Evolutionary conservation across 345 rosid genomes (phyloP).

Genomic region (Citrus maxima): DNA sequence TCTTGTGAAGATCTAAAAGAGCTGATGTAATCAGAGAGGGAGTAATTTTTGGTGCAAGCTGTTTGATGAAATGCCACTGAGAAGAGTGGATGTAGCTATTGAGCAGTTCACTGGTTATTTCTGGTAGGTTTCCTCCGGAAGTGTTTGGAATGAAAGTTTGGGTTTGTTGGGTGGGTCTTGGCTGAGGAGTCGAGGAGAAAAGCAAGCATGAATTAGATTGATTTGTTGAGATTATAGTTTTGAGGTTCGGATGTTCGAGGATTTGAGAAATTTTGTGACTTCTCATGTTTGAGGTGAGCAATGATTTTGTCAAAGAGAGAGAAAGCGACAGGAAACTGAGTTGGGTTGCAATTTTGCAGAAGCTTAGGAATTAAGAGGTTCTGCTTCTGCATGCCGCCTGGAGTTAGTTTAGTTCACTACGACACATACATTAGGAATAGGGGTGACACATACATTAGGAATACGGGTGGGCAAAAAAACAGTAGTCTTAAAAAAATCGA

Average conservation of each 20-base stretch:
- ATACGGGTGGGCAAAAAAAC: too few relatives aligned
- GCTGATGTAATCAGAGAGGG: slow-evolving; percentile 43
- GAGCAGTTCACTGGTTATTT: slow-evolving; percentile 11
- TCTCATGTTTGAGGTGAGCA: slow-evolving; percentile 28
- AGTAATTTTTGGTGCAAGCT: slow-evolving; percentile 36
- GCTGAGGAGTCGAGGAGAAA: slow-evolving; percentile 23
- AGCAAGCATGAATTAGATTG: slow-evolving; percentile 1
- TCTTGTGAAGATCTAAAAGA: slow-evolving; percentile 43
- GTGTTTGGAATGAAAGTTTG: slow-evolving; percentile 13
- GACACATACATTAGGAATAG: too few relatives aligned
- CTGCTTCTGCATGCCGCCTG: not conserved
- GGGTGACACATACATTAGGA: too few relatives aligned
- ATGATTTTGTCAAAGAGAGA: not conserved
- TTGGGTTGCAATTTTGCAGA: not conserved
- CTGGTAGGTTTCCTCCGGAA: not conserved
- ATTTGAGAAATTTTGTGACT: slow-evolving; percentile 15
- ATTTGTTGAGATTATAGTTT: not conserved
- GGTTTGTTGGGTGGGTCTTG: slow-evolving; percentile 5
- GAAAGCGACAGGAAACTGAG: not conserved
- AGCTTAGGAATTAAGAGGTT: not conserved
- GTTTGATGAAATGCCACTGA: slow-evolving; percentile 82
- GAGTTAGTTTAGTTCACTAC: not conserved
- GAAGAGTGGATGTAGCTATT: slow-evolving; percentile 41
- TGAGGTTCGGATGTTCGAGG: slow-evolving; percentile 7
- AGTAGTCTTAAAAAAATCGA: too few relatives aligned